Conservation (phyloP, 2,329 filamentous ascomycete genomes). For the Geosmithia morbida region DNA sequence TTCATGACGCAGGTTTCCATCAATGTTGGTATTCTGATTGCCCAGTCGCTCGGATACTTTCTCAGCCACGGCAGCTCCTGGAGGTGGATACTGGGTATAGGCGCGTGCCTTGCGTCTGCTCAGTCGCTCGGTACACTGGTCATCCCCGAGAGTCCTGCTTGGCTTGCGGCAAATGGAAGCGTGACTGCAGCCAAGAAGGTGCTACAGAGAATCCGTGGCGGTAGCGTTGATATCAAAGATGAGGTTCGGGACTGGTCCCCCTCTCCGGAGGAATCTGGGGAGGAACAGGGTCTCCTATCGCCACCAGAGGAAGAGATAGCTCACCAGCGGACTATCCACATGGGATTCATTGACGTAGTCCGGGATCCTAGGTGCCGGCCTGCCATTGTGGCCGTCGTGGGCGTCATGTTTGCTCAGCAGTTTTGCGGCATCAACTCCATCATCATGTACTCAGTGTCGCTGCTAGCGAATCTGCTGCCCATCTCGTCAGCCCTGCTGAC, state of each 20-base stretch:
- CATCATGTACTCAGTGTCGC: conserved; percentile 94
- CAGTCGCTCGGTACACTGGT: conserved; percentile 59
- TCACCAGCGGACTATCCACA: conserved; percentile 17
- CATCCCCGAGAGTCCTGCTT: conserved; percentile 79
- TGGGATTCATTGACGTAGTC: conserved; percentile 52
- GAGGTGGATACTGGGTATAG: conserved; percentile 68
- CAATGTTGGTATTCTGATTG: conserved; percentile 75
- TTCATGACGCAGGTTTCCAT: conserved; percentile 85
- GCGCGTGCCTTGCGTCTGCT: conserved; percentile 49
- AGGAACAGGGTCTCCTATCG: conserved; percentile 23
- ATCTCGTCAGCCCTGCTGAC: conserved; percentile 73
- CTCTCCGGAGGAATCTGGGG: conserved; percentile 55
- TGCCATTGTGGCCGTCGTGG: conserved; percentile 70
- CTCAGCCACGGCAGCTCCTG: conserved; percentile 66
- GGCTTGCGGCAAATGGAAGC: conserved; percentile 59
- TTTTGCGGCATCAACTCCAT: conserved; percentile 92
- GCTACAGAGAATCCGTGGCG: conserved; percentile 64
- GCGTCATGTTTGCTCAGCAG: conserved; percentile 87
- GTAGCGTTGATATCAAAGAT: conserved; percentile 50
- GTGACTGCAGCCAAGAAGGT: conserved; percentile 46
- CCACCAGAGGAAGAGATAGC: conserved; percentile 1
- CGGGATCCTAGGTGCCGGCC: conserved; percentile 53
- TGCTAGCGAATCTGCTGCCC: conserved; percentile 68
- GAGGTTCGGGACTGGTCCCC: conserved; percentile 52
- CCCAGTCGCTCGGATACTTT: conserved; percentile 79